A percentile compares a stretch with the other conserved stretches of the same genome.
These are phyloP conservation scores for Volutella citrinella DNA, from an alignment of 2,329 filamentous ascomycete species.

Conservation along the genomic window DNA sequence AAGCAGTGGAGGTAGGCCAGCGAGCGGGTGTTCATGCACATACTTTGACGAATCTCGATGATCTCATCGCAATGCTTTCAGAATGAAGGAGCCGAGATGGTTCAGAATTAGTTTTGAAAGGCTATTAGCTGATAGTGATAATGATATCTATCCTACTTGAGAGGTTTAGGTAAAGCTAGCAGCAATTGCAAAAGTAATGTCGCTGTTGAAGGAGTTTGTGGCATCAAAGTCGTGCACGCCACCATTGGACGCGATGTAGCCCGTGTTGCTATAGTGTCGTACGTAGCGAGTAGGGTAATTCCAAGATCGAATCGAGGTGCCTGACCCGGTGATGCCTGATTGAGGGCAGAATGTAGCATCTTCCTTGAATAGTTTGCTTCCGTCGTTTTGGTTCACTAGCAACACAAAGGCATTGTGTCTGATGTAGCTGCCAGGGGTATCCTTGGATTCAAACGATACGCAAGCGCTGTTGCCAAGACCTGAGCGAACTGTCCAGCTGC, in stretches of 20 bases:
- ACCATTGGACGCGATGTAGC: conserved; percentile 51
- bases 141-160: no score
- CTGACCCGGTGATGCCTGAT: conserved; percentile 47
- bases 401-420: conserved; percentile 55
- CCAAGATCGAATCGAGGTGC: conserved; percentile 55
- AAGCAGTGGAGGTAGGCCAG: no score
- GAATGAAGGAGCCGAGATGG: no score
- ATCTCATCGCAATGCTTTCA: no score
- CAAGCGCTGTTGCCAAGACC: conserved; percentile 57
- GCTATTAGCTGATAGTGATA: no score
- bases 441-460: conserved; percentile 58
- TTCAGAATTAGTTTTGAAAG: no score
- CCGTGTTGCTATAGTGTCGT: conserved; percentile 43
- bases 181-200: no score
- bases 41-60: no score
- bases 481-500: conserved; percentile 51
- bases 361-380: conserved; percentile 54
- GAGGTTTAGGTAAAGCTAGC: no score
- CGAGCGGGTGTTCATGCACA: no score
- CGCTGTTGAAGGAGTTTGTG: conserved; percentile 46
- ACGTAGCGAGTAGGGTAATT: conserved; percentile 58
- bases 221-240: conserved; percentile 54
- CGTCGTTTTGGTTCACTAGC: conserved; percentile 47
- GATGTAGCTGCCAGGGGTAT: conserved; percentile 57
- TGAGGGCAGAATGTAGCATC: conserved; percentile 63